Base-by-base conservation (phyloP, 352 stramenopile genomes). In the Blastocystis sp. region DNA sequence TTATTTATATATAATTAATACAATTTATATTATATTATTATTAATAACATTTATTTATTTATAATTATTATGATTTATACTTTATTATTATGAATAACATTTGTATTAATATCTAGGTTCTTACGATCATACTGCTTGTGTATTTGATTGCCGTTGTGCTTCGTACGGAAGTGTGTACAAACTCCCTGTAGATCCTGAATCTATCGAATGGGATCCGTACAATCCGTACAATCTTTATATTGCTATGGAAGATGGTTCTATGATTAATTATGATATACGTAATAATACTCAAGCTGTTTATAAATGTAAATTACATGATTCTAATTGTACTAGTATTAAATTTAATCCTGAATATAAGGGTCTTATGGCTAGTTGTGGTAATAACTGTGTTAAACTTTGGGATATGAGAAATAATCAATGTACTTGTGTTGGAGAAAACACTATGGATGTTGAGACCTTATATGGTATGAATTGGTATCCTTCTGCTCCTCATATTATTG, bases 351-450 rank as follows among this genome's bases (percentile, higher is more conserved):
- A 80, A 30, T 76, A 85, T 43, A 77, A 85, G 13, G 88, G 88
- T 39, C 78, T 96, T 70, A 73, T 96, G 42, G 82, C 86, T 19
- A 96, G 87, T 2, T 86, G 80, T 34, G 84, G 83, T 6, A 78
- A 89, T n/a, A 88, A 98, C 75, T 93, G 82, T 4, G 87, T 96
- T 41, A 91, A 91, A 65, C 73, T 98, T 36, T 98, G 91, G 91
- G 86, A 96, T 64, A 65, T 86, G 13, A 23, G 23, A 13, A 40
- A 28, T 24, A 37, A 4, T 6, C 49, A 35, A 16, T 77, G 81
- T 1, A 59, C 75, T 43, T 86, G 75, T 64, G 75, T 91, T 56
- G 82, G 75, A 0, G 83, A 79, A 10, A 91, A 89, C 70, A 76
- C 81, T 39, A 86, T 93, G 79, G 83, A 84, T 52, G 78, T 90